Base-by-base conservation (phyloP, 2,329 filamentous ascomycete genomes). In the Alternaria novae-zelandiae region DNA sequence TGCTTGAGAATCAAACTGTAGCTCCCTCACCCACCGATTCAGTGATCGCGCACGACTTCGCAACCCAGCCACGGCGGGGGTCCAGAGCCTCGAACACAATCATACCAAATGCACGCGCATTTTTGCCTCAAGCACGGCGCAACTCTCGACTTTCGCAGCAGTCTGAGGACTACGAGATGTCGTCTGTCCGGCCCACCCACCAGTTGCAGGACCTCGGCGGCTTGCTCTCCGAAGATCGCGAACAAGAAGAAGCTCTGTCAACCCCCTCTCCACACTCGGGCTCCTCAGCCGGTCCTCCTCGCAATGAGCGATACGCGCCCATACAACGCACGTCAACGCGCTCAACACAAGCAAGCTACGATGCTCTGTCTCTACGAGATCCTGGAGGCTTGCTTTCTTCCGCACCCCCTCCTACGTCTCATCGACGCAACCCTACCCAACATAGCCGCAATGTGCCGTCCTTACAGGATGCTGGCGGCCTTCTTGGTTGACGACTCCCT, bases 1-100 rank as follows among this genome's bases (percentile, higher is more conserved):
- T 97, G 0, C 82, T 96, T 0, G 88, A 90, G 6, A 84, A 84
- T 17, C 55, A 71, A 41, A 56, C 70, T 23, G 61, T 67, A 25
- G 63, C 69, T 5, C 72, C 74, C 8, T 78, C 77, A 9, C 77
- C 74, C 21, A 78, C 72, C 36, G 79, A 74, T 51, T 77, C 78
- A 30, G 78, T 80, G 15, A 75, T 76, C 32, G 69, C 79, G 11
- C 79, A 83, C 46, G 82, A 84, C 63, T 84, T 84, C 59, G 82
- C 79, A 10, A 54, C 73, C 12, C 72, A 75, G 41, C 72, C 73
- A 11, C 66, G 77, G 41, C 67, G 75, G 56, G 70, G 71, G 3
- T 79, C 77, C 21, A 70, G 77, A 68, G 71, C 76, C 17, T 78
- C 77, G 3, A 76, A 67, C 41, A 65, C 69, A 2, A 41, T 74